phyloP scores from a whole-genome alignment of 306 rosid species.

The Cucurbita maxima region DNA sequence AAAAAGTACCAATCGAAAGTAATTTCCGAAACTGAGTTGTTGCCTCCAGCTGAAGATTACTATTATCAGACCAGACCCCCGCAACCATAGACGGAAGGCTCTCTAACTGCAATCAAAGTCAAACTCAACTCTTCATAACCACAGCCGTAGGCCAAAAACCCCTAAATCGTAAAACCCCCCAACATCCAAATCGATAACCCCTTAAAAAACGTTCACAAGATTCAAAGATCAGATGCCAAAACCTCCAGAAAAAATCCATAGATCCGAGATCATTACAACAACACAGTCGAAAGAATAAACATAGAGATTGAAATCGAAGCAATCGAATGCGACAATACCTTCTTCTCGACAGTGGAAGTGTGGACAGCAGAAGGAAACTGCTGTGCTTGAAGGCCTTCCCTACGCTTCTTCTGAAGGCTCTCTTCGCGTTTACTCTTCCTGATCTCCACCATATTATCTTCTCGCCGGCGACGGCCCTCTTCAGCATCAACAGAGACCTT shows the following conservation, averaged over 20 bases:
- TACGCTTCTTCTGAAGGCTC: conserved; percentile 61
- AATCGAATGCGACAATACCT: conserved; percentile 22
- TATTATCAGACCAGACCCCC: conserved; percentile 51
- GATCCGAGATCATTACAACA: neutral
- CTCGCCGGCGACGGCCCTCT: conserved; percentile 61
- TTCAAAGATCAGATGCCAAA: neutral
- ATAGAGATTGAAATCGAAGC: neutral
- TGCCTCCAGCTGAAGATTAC: conserved; percentile 44
- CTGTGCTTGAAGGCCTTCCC: conserved; percentile 57
- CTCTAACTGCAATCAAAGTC: conserved; percentile 32
- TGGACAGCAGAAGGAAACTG: conserved; percentile 32
- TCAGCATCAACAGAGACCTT: conserved; percentile 74
- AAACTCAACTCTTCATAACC: neutral
- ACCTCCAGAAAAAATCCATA: neutral
- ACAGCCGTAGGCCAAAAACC: neutral
- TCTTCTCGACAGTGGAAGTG: conserved; percentile 44
- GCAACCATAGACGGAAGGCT: conserved; percentile 62
- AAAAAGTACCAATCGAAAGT: conserved; percentile 43
- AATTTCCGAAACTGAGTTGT: conserved; percentile 60
- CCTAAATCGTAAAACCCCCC: neutral
- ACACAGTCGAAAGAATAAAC: neutral
- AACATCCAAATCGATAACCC: conserved; percentile 11
- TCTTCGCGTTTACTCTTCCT: conserved; percentile 68
- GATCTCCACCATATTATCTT: conserved; percentile 75
- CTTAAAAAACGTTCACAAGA: neutral